Conservation (phyloP, 371 early-diverging fungal species). For the Rhizopus microsporus region DNA sequence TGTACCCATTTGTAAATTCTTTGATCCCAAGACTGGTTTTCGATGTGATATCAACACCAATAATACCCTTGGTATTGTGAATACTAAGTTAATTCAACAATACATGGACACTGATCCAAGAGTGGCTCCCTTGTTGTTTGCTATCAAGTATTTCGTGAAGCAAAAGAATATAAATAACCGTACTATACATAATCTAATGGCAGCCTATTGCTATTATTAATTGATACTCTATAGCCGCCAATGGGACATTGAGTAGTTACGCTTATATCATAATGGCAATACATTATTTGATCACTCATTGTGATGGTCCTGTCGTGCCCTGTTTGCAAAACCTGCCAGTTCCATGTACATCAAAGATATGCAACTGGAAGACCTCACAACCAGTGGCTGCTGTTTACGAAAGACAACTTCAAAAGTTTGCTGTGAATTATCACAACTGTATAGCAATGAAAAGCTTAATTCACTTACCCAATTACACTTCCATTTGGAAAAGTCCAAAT, state of each 20-base stretch:
- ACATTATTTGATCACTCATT: constrained; percentile 21
- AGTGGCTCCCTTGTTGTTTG: constrained; percentile 54
- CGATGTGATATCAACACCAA: constrained; percentile 60
- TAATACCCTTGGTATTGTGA: constrained; percentile 56
- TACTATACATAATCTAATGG: constrained; percentile 28
- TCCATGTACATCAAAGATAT: background rate
- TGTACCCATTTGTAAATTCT: constrained; percentile 72
- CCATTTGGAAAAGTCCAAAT: constrained; percentile 46
- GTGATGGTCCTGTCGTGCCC: constrained; percentile 18
- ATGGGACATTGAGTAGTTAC: constrained; percentile 33
- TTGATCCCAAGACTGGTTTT: constrained; percentile 51
- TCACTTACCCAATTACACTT: background rate
- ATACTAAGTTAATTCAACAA: constrained; percentile 56
- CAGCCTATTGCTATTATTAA: constrained; percentile 14
- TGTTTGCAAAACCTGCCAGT: constrained; percentile 18
- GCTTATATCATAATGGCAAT: constrained; percentile 32
- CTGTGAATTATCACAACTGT: constrained; percentile 26
- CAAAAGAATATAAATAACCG: constrained; percentile 50
- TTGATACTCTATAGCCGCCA: constrained; percentile 6
- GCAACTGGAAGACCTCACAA: constrained; percentile 8
- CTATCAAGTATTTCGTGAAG: constrained; percentile 58
- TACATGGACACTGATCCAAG: constrained; percentile 56
- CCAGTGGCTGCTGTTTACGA: constrained; percentile 4
- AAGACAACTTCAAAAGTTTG: constrained; percentile 2
- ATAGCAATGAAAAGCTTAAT: constrained; percentile 4